Evolutionary conservation across 768 basidiomycete species (phyloP), one percentile per base, ranked within the genome.

Genomic region (Myochromella boudieri): DNA sequence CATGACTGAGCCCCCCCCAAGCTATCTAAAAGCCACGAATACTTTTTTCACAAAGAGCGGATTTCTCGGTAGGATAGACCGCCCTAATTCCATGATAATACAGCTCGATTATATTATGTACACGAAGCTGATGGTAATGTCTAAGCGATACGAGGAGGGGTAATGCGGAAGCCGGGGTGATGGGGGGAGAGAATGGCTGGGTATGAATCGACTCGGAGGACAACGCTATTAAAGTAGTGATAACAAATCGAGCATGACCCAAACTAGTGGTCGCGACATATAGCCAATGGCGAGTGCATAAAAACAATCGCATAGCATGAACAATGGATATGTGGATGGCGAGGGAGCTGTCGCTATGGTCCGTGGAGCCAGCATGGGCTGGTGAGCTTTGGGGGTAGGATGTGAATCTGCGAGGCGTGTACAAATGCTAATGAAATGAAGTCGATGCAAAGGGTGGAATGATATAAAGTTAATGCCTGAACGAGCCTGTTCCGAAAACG

Each of bases 201-300:
- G 14, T 33, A 31, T 18, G n/a, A 38, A 10, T 24, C 33, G 22
- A 34, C 14, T 15, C 25, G 26, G 24, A 41, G 24, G 12, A 11
- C 22, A 37, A 22, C 10, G 24, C 17, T 20, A 36, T 22, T 8
- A 25, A 37, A 20, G 40, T 49, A 48, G 44, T 45, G 29, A 45
- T 36, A 42, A 57, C 55, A 57, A 57, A 57, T 51, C 53, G 53
- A 57, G 53, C 52, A 51, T 11, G 32, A 29, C 15, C 31, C 9
- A 49, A 37, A 34, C 37, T 26, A 10, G 37, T 39, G 44, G 21
- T 40, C 10, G 26, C 43, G 37, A 33, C 26, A 18, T 45, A 45
- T 34, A 42, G 22, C 37, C 42, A 40, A 42, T 48, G 42, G 39
- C n/a, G 42, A 36, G 42, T 10, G 20, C 12, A 32, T 17, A 38